Percentiles rank a stretch among this genome's conserved stretches.
Conservation (phyloP, 345 rosid species). For the Combretum micranthum region DNA sequence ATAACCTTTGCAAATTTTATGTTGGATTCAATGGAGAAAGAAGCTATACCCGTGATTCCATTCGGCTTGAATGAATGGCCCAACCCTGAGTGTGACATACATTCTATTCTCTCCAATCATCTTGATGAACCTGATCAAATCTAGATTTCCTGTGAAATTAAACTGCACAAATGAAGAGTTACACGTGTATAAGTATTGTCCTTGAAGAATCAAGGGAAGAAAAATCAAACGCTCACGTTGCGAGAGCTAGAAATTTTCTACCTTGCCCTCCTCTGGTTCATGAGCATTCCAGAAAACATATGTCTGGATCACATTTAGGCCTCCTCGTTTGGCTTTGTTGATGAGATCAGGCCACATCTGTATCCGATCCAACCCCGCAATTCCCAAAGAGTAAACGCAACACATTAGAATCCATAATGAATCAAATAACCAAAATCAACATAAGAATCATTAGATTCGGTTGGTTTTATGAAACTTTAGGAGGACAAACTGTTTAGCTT, state of each 20-base stretch:
- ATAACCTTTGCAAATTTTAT: background rate
- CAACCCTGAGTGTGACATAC: slow-evolving; percentile 43
- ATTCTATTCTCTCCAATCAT: slow-evolving; percentile 26
- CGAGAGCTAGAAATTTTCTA: slow-evolving; percentile 2
- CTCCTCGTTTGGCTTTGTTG: slow-evolving; percentile 34
- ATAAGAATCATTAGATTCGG: too few relatives aligned
- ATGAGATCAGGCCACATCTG: slow-evolving; percentile 43
- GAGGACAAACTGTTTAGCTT: too few relatives aligned
- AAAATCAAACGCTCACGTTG: background rate
- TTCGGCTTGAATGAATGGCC: slow-evolving; percentile 54
- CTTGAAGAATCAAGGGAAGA: background rate
- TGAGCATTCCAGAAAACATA: slow-evolving; percentile 52
- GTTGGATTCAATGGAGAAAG: background rate
- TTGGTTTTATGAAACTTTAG: too few relatives aligned
- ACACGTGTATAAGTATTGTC: background rate
- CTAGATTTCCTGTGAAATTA: slow-evolving; percentile 33
- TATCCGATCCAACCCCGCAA: background rate
- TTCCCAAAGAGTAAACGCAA: background rate
- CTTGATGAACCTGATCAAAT: slow-evolving; percentile 39
- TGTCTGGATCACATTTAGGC: slow-evolving; percentile 44
- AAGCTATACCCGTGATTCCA: slow-evolving; percentile 42
- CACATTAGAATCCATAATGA: too few relatives aligned
- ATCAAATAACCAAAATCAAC: too few relatives aligned
- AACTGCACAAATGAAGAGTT: slow-evolving; percentile 11
- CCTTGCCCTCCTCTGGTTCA: slow-evolving; percentile 40